A percentile compares a stretch with the other conserved stretches of the same genome.
Evolutionary conservation across 2,329 filamentous ascomycete genomes (phyloP).

Genomic region (Penicillium griseofulvum): DNA sequence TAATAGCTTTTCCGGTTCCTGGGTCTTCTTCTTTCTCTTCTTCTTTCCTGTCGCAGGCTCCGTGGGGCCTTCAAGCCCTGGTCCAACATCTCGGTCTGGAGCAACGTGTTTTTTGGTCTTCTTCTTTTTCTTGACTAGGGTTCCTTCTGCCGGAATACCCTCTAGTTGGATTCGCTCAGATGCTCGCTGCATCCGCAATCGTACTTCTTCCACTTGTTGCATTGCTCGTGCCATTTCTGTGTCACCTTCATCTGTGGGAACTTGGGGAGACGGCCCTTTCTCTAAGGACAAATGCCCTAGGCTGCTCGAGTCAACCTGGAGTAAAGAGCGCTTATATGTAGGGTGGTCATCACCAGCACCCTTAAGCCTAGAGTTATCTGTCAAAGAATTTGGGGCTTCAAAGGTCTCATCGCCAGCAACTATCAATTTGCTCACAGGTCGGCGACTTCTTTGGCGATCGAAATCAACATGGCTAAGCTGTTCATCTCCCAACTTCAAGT

Average conservation of each 20-base stretch:
- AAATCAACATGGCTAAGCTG: constrained; percentile 10
- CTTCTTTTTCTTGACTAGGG: constrained; percentile 58
- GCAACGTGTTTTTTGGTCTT: constrained; percentile 21
- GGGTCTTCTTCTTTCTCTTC: constrained; percentile 4
- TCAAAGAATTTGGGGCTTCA: constrained; percentile 40
- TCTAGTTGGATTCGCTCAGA: constrained; percentile 51
- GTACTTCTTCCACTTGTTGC: constrained; percentile 79
- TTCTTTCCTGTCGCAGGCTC: not conserved
- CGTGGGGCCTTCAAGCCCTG: not conserved
- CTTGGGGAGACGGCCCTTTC: constrained; percentile 38
- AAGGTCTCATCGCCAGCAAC: constrained; percentile 74
- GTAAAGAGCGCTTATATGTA: constrained; percentile 61
- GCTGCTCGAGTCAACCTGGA: constrained; percentile 84
- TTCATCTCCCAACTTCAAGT: constrained; percentile 70
- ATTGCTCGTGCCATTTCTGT: constrained; percentile 85
- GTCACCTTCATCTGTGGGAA: constrained; percentile 65
- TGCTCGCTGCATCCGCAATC: constrained; percentile 73
- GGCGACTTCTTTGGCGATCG: constrained; percentile 33
- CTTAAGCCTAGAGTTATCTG: constrained; percentile 43
- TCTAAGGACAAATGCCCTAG: constrained; percentile 71
- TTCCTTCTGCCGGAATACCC: constrained; percentile 46
- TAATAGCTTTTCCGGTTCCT: not conserved
- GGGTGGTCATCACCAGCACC: constrained; percentile 19
- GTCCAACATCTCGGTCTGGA: not conserved
- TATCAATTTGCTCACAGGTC: constrained; percentile 58